These are phyloP conservation scores for thale cress (Arabidopsis thaliana) DNA, from an alignment of 345 rosid genomes.

Conservation along the genomic window TAIR10.1 NC_003071.7:6649001-6649500, in stretches of 20 bases:
- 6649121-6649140: too few species aligned
- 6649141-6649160: too few species aligned
- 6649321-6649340: not conserved
- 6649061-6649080: too few species aligned
- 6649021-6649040: too few species aligned
- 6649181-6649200: not conserved
- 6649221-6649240: not conserved
- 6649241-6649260: not conserved
- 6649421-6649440: slow-evolving; percentile 15
- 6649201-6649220: too few species aligned
- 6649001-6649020: too few species aligned
- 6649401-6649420: not conserved
- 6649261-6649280: slow-evolving; percentile 9
- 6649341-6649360: not conserved
- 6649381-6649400: not conserved
- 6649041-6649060: too few species aligned
- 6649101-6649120: too few species aligned
- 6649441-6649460: slow-evolving; percentile 26
- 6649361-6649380: not conserved
- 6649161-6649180: too few species aligned
- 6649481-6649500: slow-evolving; percentile 40
- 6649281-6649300: not conserved
- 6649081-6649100: too few species aligned
- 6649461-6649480: slow-evolving; percentile 21
- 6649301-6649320: not conserved